Evolutionary conservation across 768 basidiomycete genomes (phyloP).

Genomic region (Rhizopogon vinicolor): DNA sequence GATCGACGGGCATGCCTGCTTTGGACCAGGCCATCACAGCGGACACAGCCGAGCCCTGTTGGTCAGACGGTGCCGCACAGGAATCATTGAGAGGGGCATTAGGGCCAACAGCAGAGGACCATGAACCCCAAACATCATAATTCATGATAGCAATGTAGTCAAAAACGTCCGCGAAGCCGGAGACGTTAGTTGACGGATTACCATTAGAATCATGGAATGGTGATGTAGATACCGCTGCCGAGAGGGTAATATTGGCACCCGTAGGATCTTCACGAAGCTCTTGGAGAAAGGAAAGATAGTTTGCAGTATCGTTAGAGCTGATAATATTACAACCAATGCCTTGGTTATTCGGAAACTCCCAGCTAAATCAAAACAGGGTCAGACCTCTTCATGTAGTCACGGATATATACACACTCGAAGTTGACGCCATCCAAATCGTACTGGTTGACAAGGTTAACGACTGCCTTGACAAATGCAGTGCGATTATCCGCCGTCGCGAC

Average conservation of each 20-base stretch:
- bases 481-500: conserved; percentile 53
- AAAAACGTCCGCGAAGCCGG: conserved; percentile 59
- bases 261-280: conserved; percentile 47
- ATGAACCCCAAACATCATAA: conserved; percentile 60
- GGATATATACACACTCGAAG: conserved; percentile 47
- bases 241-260: conserved; percentile 58
- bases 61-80: conserved; percentile 56
- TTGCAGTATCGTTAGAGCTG: conserved; percentile 61
- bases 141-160: conserved; percentile 78
- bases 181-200: conserved; percentile 54
- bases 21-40: conserved; percentile 69
- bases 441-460: conserved; percentile 40
- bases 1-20: conserved; percentile 67
- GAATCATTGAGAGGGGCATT: conserved; percentile 81
- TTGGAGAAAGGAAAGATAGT: conserved; percentile 75
- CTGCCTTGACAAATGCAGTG: conserved; percentile 50
- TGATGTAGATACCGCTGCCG: conserved; percentile 61
- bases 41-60: conserved; percentile 70
- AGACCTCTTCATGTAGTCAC: not conserved
- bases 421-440: conserved; percentile 60
- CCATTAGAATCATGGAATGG: conserved; percentile 64
- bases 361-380: conserved; percentile 36
- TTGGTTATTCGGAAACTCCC: conserved; percentile 76
- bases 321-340: conserved; percentile 71
- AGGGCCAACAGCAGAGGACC: conserved; percentile 58